Conservation (phyloP, 306 rosid genomes). For the Aeschynomene evenia region DNA sequence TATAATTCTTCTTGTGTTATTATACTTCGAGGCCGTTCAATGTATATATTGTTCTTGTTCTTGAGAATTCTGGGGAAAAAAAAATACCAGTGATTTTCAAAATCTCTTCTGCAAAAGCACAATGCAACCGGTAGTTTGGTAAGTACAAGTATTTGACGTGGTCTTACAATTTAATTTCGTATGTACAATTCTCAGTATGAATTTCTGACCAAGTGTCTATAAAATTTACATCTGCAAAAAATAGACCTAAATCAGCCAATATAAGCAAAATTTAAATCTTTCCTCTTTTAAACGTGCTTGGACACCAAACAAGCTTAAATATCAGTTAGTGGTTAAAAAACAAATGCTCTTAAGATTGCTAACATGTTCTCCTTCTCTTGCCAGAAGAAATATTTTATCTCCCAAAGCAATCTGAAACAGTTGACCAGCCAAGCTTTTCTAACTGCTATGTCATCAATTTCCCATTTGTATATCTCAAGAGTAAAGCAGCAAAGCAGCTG, state of each 20-base stretch:
- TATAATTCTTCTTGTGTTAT: neutral
- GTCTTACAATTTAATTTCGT: constrained; percentile 26
- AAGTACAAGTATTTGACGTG: constrained; percentile 25
- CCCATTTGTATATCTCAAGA: neutral
- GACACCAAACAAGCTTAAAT: constrained; percentile 31
- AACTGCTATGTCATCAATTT: neutral
- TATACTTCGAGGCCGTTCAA: neutral
- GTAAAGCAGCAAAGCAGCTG: constrained; percentile 11
- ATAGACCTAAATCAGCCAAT: constrained; percentile 11
- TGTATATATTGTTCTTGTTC: constrained; percentile 28
- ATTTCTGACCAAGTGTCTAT: neutral
- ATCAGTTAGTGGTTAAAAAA: neutral
- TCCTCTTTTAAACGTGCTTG: constrained; percentile 19
- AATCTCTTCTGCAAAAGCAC: neutral
- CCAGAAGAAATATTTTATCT: neutral
- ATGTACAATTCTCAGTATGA: constrained; percentile 41
- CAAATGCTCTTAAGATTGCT: neutral
- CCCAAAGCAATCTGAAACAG: constrained; percentile 9
- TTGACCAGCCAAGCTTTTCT: constrained; percentile 18
- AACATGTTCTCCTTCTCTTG: neutral
- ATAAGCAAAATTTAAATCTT: constrained; percentile 38
- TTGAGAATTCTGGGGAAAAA: neutral
- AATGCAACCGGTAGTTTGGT: constrained; percentile 10
- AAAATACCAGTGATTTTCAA: neutral
- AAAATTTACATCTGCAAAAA: constrained; percentile 37